Conservation (phyloP, 805 yeast species). For the Monosporozyma unispora region DNA sequence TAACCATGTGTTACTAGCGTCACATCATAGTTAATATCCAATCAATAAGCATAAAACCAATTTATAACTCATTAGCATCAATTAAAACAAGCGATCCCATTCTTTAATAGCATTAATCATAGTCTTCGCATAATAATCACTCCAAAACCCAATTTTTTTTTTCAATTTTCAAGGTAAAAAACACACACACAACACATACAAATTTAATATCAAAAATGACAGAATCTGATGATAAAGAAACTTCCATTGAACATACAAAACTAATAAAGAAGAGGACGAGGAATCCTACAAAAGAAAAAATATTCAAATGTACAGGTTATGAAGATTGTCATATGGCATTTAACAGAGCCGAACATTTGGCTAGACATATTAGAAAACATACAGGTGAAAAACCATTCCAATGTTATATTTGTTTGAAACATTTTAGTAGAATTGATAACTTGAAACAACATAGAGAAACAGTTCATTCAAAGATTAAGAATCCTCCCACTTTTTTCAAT, state of each 20-base stretch:
- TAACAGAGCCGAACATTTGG: conserved; percentile 85
- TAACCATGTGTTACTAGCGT: background rate
- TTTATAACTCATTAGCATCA: no score
- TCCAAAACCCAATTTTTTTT: background rate
- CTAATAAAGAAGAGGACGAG: background rate
- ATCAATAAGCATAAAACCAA: background rate
- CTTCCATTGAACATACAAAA: background rate
- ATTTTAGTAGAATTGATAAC: conserved; percentile 77
- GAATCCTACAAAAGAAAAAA: conserved; percentile 27
- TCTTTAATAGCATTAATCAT: background rate
- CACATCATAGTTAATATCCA: no score
- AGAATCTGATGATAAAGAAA: background rate
- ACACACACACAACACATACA: background rate
- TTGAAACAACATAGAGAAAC: conserved; percentile 87
- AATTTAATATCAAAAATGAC: background rate
- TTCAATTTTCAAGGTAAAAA: background rate
- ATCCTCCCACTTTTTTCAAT: conserved; percentile 5
- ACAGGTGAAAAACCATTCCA: conserved; percentile 92
- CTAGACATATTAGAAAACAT: conserved; percentile 85
- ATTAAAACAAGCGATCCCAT: no score
- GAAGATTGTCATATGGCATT: conserved; percentile 84
- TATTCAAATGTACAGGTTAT: conserved; percentile 79
- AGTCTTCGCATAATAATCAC: background rate
- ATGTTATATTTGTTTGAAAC: conserved; percentile 72
- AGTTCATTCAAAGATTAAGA: conserved; percentile 41